Evolutionary conservation across 345 rosid genomes (phyloP), one percentile per base, ranked within the genome.

Genomic region (Gossypium longicalyx): DNA sequence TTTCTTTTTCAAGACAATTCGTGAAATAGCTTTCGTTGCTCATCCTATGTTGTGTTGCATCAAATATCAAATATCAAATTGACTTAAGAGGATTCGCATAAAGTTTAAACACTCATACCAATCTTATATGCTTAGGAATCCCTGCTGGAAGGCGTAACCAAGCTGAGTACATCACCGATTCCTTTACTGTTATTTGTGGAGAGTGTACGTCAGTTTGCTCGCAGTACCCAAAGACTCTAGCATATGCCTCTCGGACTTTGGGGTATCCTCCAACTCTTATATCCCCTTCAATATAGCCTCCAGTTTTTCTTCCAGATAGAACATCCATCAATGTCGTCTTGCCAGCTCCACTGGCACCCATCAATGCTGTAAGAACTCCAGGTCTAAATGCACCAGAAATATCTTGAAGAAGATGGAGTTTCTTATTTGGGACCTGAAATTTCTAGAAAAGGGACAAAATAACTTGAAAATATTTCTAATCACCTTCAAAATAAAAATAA

Each of bases 341-440:
- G 11, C 96, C 97, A 15, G 98, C 98, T 68, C 98, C 98, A 59
- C 90, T 91, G n/a, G 86, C 86, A 17, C 98, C 96, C 98, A 93
- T 91, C 79, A 93, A 70, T 12, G 93, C 93, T 7, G 94, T 89
- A 34, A 91, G 87, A 78, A 91, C 76, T 2, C 98, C 96, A 5
- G 98, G 96, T 54, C 87, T 85, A 73, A 90, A 90, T 19, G 87
- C 82, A 23, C 96, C 96, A 0, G 87, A 89, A 38, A 91, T 81
- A 34, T 84, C 83, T 56, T 86, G 77, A 74, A 93, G 94, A 47
- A 93, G 91, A 72, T 80, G 93, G 22, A 93, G 76, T 67, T 78
- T 90, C 70, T 86, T 88, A 70, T 78, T 20, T 7, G 74, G 56
- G 77, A 76, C 92, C 71, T 77, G 82, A 86, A 86, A 83, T 81